Evolutionary conservation across 2,329 filamentous ascomycete species (phyloP).

Genomic region (Mycosphaerella arachidis): DNA sequence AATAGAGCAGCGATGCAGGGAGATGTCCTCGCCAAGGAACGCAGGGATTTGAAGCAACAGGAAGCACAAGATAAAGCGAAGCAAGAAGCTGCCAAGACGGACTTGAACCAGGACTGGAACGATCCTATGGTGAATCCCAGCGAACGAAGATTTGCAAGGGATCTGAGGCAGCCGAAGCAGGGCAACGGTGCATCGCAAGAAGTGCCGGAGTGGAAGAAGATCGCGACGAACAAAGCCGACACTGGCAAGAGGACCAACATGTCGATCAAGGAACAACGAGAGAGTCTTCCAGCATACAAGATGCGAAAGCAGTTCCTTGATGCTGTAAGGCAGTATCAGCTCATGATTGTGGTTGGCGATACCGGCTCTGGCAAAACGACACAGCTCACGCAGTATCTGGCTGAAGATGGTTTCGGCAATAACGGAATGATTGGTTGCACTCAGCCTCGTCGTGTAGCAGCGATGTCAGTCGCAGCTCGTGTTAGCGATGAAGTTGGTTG

Average conservation of each 20-base stretch:
- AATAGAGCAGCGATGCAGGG: slow-evolving; percentile 95
- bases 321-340: slow-evolving; percentile 80
- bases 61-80: slow-evolving; percentile 76
- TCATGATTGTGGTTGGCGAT: slow-evolving; percentile 93
- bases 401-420: slow-evolving; percentile 84
- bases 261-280: slow-evolving; percentile 92
- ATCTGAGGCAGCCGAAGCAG: slow-evolving; percentile 65
- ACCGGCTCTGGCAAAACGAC: slow-evolving; percentile 98
- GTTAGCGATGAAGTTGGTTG: slow-evolving; percentile 95
- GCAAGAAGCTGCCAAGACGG: slow-evolving; percentile 70
- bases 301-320: slow-evolving; percentile 85
- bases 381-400: slow-evolving; percentile 90
- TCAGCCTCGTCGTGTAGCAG: slow-evolving; percentile 91
- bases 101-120: slow-evolving; percentile 88
- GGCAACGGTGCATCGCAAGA: slow-evolving; percentile 54
- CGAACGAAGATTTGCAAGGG: slow-evolving; percentile 81
- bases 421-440: slow-evolving; percentile 91
- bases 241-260: slow-evolving; percentile 83
- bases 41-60: slow-evolving; percentile 81
- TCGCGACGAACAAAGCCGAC: slow-evolving; percentile 67
- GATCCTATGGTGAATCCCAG: slow-evolving; percentile 90
- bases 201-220: slow-evolving; percentile 89
- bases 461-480: slow-evolving; percentile 96
- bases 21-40: slow-evolving; percentile 79
- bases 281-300: slow-evolving; percentile 80